Percentiles rank a stretch among this genome's conserved stretches.
These are phyloP conservation scores for Xanthoceras sorbifolium DNA, from an alignment of 345 rosid genomes.

Conservation along the genomic window DNA sequence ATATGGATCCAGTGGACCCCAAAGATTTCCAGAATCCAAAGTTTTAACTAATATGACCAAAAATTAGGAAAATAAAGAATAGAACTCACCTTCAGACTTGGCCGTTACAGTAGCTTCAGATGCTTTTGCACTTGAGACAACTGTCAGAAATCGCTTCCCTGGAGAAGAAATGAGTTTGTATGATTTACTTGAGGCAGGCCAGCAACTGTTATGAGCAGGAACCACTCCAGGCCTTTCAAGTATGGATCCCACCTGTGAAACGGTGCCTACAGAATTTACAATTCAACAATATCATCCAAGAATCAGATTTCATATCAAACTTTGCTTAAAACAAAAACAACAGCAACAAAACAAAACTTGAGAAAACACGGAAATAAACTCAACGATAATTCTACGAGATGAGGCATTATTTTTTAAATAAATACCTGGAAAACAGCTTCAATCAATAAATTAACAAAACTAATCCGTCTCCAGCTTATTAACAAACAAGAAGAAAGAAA, in stretches of 20 bases:
- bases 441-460: background rate
- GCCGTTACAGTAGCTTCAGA: slow-evolving; percentile 47
- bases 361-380: background rate
- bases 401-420: too few species aligned
- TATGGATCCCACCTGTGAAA: slow-evolving; percentile 20
- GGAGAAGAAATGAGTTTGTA: slow-evolving; percentile 27
- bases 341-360: background rate
- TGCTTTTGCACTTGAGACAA: slow-evolving; percentile 44
- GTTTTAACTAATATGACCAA: background rate
- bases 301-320: slow-evolving; percentile 3
- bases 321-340: background rate
- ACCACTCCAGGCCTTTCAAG: slow-evolving; percentile 32
- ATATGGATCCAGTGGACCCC: background rate
- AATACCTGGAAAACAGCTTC: background rate
- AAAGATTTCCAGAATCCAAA: background rate
- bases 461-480: background rate
- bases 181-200: slow-evolving; percentile 35
- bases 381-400: background rate
- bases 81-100: slow-evolving; percentile 56
- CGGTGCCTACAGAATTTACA: slow-evolving; percentile 45
- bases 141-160: slow-evolving; percentile 25
- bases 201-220: slow-evolving; percentile 28
- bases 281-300: slow-evolving; percentile 8
- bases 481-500: background rate
- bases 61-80: background rate